Base-by-base conservation (phyloP, 495 filamentous ascomycete species). In the Xylaria sp. region DNA sequence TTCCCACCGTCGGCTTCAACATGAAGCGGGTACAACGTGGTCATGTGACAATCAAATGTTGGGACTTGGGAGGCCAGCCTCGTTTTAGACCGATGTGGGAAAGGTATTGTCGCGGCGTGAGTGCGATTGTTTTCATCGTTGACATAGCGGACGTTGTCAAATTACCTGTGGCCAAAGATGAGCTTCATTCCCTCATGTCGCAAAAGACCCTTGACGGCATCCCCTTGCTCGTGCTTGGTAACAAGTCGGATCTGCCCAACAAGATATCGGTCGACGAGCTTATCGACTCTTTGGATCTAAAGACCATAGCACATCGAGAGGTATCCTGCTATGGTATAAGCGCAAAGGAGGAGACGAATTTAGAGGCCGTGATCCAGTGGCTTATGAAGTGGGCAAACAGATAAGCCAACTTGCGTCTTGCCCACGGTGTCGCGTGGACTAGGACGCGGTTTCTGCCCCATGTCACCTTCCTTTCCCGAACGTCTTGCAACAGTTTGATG, bases 51-150 rank as follows among this genome's bases (percentile, higher is more conserved):
- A 86, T 99, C 80, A 98, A 98, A 85, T 99, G 95, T 80, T 99
- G 96, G 96, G 96, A 99, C 85, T 87, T 99, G 73, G 96, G 96
- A 71, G 96, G 96, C 33, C 96, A 99, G 85, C 95, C 95, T 76
- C 90, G 96, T 73, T 99, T 98, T 83, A 92, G 96, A 73, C 92
- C 93, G 71, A 99, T 99, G 96, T 99, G 96, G 96, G 96, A 98
- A 86, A 87, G 96, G 75, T 99, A 99, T 82, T 99, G 96, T 84
- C 92, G 94, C 58, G 95, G 94, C 50, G 96, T 98, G 72, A 97
- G 97, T 82, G 96, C 96, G 72, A 98, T 99, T 74, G 95, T 99
- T 63, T 99, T 97, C 82, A 97, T 99, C 79, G 94, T 96, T 75
- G 94, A 97, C 76, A 93, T 94, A 52, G 94, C 94, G 73, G 96